These are phyloP conservation scores for Obba rivulosa DNA, from an alignment of 768 basidiomycete genomes.

Conservation along the genomic window DNA sequence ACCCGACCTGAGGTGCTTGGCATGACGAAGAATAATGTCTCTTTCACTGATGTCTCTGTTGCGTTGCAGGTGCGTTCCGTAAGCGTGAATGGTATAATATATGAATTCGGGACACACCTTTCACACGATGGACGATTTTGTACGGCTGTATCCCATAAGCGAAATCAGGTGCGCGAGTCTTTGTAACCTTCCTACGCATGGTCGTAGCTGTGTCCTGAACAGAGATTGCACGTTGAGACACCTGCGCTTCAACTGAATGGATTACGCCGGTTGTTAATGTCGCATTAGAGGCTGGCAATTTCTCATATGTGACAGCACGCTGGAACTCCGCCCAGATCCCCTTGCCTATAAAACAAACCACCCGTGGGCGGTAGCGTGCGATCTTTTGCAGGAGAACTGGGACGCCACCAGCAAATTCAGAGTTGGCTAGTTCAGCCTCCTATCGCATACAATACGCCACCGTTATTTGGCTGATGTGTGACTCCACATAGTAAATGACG, in stretches of 20 bases:
- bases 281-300: conserved; percentile 4
- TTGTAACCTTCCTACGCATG: neutral
- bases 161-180: conserved; percentile 4
- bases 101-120: conserved; percentile 2
- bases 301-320: conserved; percentile 19
- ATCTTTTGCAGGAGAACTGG: conserved; percentile 59
- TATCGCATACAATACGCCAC: neutral
- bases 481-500: conserved; percentile 1
- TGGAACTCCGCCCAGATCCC: conserved; percentile 47
- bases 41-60: conserved; percentile 22
- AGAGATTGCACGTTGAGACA: neutral
- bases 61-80: neutral
- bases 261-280: neutral
- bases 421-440: conserved; percentile 46
- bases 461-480: neutral
- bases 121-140: conserved; percentile 38
- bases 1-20: conserved; percentile 77
- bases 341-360: conserved; percentile 78
- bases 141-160: conserved; percentile 42
- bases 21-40: conserved; percentile 71
- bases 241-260: neutral
- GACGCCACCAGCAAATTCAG: conserved; percentile 51
- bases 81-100: too few species aligned
- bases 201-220: neutral
- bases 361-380: conserved; percentile 44